These are phyloP conservation scores for Collybia sordida DNA, from an alignment of 768 basidiomycete species.

Conservation along the genomic window DNA sequence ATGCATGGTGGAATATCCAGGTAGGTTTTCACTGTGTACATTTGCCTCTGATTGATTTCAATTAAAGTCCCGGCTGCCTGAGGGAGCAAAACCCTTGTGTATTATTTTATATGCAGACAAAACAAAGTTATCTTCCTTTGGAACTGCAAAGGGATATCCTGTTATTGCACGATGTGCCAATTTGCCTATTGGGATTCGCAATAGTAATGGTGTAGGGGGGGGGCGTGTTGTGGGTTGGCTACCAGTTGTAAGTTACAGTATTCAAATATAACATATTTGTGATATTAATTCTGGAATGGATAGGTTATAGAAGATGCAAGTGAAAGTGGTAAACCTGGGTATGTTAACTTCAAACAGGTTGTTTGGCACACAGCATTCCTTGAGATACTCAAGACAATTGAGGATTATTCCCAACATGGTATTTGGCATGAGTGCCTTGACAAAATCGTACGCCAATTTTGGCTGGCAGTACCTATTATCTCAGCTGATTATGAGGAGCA, in stretches of 20 bases:
- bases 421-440: constrained; percentile 15
- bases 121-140: constrained; percentile 34
- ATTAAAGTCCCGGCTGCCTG: constrained; percentile 13
- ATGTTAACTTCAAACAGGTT: constrained; percentile 28
- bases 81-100: constrained; percentile 20
- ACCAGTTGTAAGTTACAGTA: constrained; percentile 24
- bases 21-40: constrained; percentile 16
- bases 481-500: constrained; percentile 16
- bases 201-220: constrained; percentile 28
- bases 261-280: background rate
- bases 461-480: constrained; percentile 1
- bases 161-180: constrained; percentile 30
- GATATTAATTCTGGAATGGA: too few relatives aligned
- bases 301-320: constrained; percentile 24
- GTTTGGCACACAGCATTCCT: constrained; percentile 37
- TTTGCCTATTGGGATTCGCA: constrained; percentile 27
- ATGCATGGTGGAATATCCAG: constrained; percentile 35
- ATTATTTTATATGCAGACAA: constrained; percentile 40
- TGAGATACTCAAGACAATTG: constrained; percentile 25
- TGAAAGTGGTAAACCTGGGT: constrained; percentile 25
- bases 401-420: constrained; percentile 14
- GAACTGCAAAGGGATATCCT: constrained; percentile 32
- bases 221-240: constrained; percentile 33
- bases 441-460: constrained; percentile 9
- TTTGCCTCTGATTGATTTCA: background rate